A percentile compares a stretch with the other conserved stretches of the same genome.
Evolutionary conservation across 192 early-diverging fungal genomes (phyloP).

Genomic region (Coemansia furcata): DNA sequence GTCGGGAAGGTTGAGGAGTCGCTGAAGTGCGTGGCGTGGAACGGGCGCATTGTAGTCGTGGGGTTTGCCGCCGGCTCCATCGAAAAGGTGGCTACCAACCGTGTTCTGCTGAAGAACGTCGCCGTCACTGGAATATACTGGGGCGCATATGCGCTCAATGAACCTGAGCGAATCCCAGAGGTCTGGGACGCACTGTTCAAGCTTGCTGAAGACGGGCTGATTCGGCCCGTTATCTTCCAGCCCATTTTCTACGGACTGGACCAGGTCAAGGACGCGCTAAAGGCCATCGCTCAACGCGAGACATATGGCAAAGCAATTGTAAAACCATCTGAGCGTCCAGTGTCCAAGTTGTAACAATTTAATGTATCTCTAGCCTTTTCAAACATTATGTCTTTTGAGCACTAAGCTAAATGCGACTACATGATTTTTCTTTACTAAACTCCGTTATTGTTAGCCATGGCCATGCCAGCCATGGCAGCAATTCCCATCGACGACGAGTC

Average conservation of each 20-base stretch:
- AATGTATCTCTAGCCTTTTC: not conserved
- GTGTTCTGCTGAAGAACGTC: slow-evolving; percentile 80
- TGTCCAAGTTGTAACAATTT: slow-evolving; percentile 11
- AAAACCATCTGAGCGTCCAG: slow-evolving; percentile 17
- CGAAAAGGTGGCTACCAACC: slow-evolving; percentile 77
- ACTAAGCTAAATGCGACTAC: not conserved
- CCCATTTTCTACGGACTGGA: slow-evolving; percentile 66
- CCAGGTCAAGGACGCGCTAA: slow-evolving; percentile 63
- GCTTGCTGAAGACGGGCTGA: slow-evolving; percentile 55
- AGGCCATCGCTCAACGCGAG: slow-evolving; percentile 64
- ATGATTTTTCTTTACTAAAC: not conserved
- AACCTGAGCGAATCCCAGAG: slow-evolving; percentile 57
- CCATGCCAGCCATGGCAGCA: slow-evolving; percentile 8
- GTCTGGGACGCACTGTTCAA: slow-evolving; percentile 71
- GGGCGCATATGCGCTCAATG: slow-evolving; percentile 65
- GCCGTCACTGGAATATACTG: slow-evolving; percentile 74
- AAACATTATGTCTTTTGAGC: not conserved
- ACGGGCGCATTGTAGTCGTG: slow-evolving; percentile 80
- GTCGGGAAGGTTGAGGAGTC: slow-evolving; percentile 69
- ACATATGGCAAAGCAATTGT: slow-evolving; percentile 85
- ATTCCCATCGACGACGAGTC: not conserved
- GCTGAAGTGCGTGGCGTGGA: slow-evolving; percentile 67
- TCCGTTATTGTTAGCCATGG: not conserved
- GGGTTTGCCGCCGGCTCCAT: slow-evolving; percentile 80
- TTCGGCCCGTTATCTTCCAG: slow-evolving; percentile 65